phyloP scores from a whole-genome alignment of 352 stramenopile genomes.

The Pythium graminicola region DNA sequence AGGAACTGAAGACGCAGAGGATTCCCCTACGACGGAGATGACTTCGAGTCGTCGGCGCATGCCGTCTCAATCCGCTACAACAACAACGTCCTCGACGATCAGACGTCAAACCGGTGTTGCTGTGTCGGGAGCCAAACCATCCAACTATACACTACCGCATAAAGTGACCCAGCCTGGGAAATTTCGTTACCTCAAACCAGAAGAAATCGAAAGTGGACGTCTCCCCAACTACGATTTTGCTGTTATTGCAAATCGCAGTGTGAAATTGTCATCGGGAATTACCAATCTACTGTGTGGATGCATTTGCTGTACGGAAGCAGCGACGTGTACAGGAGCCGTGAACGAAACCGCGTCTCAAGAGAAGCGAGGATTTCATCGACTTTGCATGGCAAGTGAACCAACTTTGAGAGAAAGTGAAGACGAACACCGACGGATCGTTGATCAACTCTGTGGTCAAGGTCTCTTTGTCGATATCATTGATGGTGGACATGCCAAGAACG shows the following conservation, averaged over 20 bases:
- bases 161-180: slow-evolving; percentile 29
- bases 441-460: slow-evolving; percentile 63
- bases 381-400: slow-evolving; percentile 51
- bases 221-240: slow-evolving; percentile 72
- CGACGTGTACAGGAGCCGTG: slow-evolving; percentile 5
- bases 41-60: not conserved
- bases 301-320: slow-evolving; percentile 12
- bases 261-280: slow-evolving; percentile 36
- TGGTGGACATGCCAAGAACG: slow-evolving; percentile 65
- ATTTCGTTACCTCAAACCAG: slow-evolving; percentile 77
- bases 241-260: slow-evolving; percentile 68
- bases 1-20: slow-evolving; percentile 27
- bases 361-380: slow-evolving; percentile 42
- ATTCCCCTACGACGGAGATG: slow-evolving; percentile 2
- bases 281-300: slow-evolving; percentile 38
- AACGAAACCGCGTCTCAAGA: slow-evolving; percentile 13
- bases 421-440: slow-evolving; percentile 73
- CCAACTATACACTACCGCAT: slow-evolving; percentile 27
- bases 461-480: slow-evolving; percentile 81
- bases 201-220: slow-evolving; percentile 59
- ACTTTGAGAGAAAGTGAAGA: slow-evolving; percentile 63
- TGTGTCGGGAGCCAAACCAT: not conserved
- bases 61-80: slow-evolving; percentile 1
- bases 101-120: not conserved
- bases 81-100: not conserved